phyloP scores from a whole-genome alignment of 169 alveolate species.

The Cardiosporidium cionae region DNA sequence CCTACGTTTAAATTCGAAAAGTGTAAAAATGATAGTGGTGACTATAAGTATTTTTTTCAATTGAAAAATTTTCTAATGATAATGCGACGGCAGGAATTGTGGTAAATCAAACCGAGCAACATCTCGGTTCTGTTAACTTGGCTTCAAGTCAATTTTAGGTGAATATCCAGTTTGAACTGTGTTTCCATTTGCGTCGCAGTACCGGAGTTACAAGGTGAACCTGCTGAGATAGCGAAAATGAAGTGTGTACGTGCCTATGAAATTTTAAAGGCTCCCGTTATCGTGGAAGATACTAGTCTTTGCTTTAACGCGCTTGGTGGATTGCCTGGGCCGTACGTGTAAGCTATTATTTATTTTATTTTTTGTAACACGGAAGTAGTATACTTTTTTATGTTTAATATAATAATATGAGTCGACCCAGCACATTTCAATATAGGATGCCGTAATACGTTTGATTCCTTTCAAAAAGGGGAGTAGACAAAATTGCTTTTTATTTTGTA shows the following conservation, averaged over 20 bases:
- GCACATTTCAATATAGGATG: no score
- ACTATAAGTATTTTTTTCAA: not conserved
- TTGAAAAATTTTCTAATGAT: not conserved
- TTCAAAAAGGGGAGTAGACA: not conserved
- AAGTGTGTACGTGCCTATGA: slow-evolving; percentile 54
- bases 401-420: not conserved
- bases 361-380: not conserved
- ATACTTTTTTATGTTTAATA: not conserved
- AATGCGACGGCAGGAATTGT: not conserved
- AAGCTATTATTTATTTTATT: no score
- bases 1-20: not conserved
- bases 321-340: slow-evolving; percentile 90
- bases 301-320: slow-evolving; percentile 82
- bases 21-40: not conserved
- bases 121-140: not conserved
- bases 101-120: not conserved
- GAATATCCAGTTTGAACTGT: not conserved
- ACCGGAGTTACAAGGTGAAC: slow-evolving; percentile 55
- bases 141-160: not conserved
- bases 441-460: not conserved
- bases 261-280: slow-evolving; percentile 50
- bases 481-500: not conserved
- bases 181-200: slow-evolving; percentile 36
- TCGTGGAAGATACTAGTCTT: slow-evolving; percentile 83
- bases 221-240: slow-evolving; percentile 53